Evolutionary conservation across 2,329 filamentous ascomycete species (phyloP), one percentile per base, ranked within the genome.

Genomic region (Beauveria rudraprayagi): DNA sequence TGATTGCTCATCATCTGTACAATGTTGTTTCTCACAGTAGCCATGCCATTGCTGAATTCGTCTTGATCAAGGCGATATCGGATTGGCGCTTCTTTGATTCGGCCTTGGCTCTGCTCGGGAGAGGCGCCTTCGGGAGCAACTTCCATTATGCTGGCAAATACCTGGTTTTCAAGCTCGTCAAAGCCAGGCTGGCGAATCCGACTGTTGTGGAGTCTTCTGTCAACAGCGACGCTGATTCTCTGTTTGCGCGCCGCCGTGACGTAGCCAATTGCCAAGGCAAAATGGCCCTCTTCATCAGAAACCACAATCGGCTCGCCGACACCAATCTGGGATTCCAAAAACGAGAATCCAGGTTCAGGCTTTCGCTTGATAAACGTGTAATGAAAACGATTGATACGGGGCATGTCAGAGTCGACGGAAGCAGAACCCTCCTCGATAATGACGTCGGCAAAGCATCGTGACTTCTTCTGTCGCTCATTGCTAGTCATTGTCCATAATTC

Each of bases 41-140:
- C 92, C 91, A 99, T 96, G 61, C 94, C 94, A 68, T 96, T 97
- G 75, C 91, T 96, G 74, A 99, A 99, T 70, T 99, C 94, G 68
- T 99, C 94, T 71, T 97, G 97, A 75, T 99, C 94, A 4, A 99
- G 79, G 26, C 94, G 88, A 68, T 96, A 99, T 54, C 85, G 80
- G 6, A 89, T 76, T 4, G 83, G 83, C 4, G 81, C 72, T 61
- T 80, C 77, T 62, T 80, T 78, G 65, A 80, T 78, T 65, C 78
- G 81, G 30, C 76, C 78, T 46, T 82, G 73, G 5, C 80, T 78
- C 61, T 83, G 76, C 41, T 82, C 77, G 26, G 79, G 75, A 0
- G 75, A 75, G 41, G 77, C 78, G 1, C 80, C 83, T 67, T 86
- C 81, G 5, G 71, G 69, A 7, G 79, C 81, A 28, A 95, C 87